Conservation (phyloP, 2,329 filamentous ascomycete genomes). For the Neurospora sp. region DNA sequence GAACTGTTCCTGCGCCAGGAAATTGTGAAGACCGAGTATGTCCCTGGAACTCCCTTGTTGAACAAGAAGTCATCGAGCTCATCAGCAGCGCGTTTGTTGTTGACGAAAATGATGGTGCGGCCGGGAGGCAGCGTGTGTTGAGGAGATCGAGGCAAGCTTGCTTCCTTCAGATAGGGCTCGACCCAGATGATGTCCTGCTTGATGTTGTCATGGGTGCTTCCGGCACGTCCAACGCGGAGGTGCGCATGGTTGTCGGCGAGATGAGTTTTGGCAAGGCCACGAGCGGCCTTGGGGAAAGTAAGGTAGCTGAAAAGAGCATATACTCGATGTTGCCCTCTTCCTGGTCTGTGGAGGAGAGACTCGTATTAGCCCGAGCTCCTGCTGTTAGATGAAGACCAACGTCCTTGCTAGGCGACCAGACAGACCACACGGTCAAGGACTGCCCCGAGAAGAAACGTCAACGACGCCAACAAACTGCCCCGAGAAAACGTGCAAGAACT, state of each 20-base stretch:
- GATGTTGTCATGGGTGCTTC: conserved; percentile 75
- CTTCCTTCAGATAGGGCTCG: conserved; percentile 57
- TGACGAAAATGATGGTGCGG: conserved; percentile 85
- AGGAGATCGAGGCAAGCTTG: conserved; percentile 64
- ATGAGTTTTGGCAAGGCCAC: conserved; percentile 66
- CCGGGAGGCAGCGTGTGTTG: conserved; percentile 53
- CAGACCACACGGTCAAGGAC: neutral
- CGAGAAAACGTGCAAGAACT: neutral
- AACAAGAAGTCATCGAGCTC: conserved; percentile 80
- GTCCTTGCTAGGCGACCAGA: neutral
- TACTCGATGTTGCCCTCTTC: conserved; percentile 60
- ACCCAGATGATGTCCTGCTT: conserved; percentile 64
- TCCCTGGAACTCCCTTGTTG: conserved; percentile 61
- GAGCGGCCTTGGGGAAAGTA: conserved; percentile 70
- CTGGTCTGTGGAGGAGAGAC: conserved; percentile 44
- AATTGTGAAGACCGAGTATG: neutral
- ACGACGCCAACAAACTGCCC: neutral
- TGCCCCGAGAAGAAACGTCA: neutral
- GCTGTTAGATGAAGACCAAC: neutral
- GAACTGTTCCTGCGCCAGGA: neutral
- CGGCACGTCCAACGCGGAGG: conserved; percentile 78
- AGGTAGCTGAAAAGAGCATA: conserved; percentile 80
- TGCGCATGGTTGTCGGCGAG: conserved; percentile 66
- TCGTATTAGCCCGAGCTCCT: conserved; percentile 15
- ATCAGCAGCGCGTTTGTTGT: conserved; percentile 68